Evolutionary conservation across 2,329 filamentous ascomycete genomes (phyloP), one percentile per base, ranked within the genome.

Genomic region (Cryoendolithus antarcticus): DNA sequence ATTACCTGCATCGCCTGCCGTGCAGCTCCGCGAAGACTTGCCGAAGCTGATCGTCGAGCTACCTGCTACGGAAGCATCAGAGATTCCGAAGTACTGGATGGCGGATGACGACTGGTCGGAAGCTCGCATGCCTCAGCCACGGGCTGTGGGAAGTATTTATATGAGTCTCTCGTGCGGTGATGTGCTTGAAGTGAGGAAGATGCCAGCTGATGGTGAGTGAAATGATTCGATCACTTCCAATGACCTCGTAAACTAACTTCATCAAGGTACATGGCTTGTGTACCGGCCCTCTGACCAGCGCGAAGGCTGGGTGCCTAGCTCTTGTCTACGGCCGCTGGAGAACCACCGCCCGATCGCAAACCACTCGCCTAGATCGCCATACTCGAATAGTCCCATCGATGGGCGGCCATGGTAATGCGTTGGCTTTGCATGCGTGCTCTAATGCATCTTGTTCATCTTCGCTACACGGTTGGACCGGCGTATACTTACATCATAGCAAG

Each of bases 41-140:
- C 34, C 34, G 15, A 32, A 34, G 12, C 21, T 12, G 7, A 28
- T 38, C 1, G 21, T 33, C 30, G 37, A 38, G 11, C 37, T 38
- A 2, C 30, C 37, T 5, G 21, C 13, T 6, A 38, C 30, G 21
- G 37, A 38, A 29, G 6, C 19, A 10, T 21, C 5, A 9, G 10
- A 10, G 32, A 6, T 24, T 4, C 30, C 30, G n/a, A 28, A 28
- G 10, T 27, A 33, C 31, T 38, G 10, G n/a, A 38, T 38, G 30
- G 37, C 30, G n/a, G 37, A 38, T 6, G 31, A 38, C 11, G 37
- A 38, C 37, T 38, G 37, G 37, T 9, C 30, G 7, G 30, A 38
- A 10, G 30, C 13, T 9, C 15, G 15, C 15, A 19, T 19, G 15
- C 15, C 15, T 19, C 19, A 29, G 30, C 19, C 29, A 3, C 29